A percentile compares a stretch with the other conserved stretches of the same genome.
phyloP scores from a whole-genome alignment of 2,329 filamentous ascomycete species.

The Fusarium mexicanum region DNA sequence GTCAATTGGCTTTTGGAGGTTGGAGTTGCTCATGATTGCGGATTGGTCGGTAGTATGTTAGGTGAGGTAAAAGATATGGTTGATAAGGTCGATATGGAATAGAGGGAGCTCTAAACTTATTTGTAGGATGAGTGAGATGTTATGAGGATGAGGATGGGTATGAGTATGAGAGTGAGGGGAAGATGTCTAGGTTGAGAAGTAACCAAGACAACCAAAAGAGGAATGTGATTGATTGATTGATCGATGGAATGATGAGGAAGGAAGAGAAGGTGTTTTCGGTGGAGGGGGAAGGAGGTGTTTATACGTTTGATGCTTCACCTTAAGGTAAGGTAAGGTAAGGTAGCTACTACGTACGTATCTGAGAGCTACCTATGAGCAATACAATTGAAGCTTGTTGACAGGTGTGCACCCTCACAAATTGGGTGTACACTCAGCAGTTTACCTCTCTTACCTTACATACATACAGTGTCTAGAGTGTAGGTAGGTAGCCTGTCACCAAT shows the following conservation, averaged over 20 bases:
- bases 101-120: constrained; percentile 16
- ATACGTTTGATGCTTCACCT: constrained; percentile 30
- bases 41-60: not conserved
- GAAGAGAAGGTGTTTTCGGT: constrained; percentile 20
- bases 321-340: too few relatives aligned
- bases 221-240: constrained; percentile 33
- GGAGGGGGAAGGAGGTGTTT: constrained; percentile 38
- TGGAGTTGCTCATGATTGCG: constrained; percentile 37
- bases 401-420: constrained; percentile 8
- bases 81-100: not conserved
- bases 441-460: not conserved
- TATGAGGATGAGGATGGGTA: not conserved
- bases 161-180: not conserved
- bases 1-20: constrained; percentile 61
- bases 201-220: constrained; percentile 35
- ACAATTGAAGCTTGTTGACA: not conserved
- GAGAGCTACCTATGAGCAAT: not conserved
- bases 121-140: constrained; percentile 8
- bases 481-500: not conserved
- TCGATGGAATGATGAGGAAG: constrained; percentile 33
- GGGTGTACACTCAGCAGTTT: constrained; percentile 12
- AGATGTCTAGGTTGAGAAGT: constrained; percentile 22
- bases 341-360: not conserved
- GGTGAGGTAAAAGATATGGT: not conserved
- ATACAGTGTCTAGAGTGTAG: not conserved